Evolutionary conservation across 495 filamentous ascomycete species (phyloP), one percentile per base, ranked within the genome.

Genomic region (Aspergillus diversus): DNA sequence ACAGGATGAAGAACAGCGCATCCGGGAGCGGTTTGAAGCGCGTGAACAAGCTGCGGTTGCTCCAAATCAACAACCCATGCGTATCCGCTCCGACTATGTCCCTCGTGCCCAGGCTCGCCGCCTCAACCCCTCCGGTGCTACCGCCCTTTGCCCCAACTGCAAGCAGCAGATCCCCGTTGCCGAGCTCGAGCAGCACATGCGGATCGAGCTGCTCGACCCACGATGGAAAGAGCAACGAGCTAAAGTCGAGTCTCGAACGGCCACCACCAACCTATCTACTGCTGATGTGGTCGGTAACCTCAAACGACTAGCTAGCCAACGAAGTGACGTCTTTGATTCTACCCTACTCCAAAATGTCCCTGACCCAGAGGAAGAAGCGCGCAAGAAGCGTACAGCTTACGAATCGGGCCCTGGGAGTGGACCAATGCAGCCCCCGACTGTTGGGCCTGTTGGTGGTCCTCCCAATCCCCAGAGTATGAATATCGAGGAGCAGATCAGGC

Each of bases 181-280:
- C 66, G 95, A 98, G 75, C 81, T 97, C 69, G 92, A 94, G 33
- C 87, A 93, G 61, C 95, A 99, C 75, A 97, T 99, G 89, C 86
- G 90, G 70, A 97, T 97, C 72, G 95, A 99, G 74, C 84, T 98
- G 13, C 87, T 99, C 54, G 95, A 98, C 72, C 93, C 95, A 0
- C 86, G 89, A 37, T 99, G 96, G 95, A 95, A 96, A 75, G 92
- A 97, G 71, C 92, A 98, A 73, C 90, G 91, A 56, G 90, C 90
- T 62, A 96, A 96, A 70, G 86, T 90, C 12, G 92, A 96, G 27
- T 87, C 89, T 11, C 86, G 95, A 60, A 91, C 86, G 66, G 85
- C 92, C 7, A 93, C 92, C 0, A 97, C 93, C 33, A 97, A 97
- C 64, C 79, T 99, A 5, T 90, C 87, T 5, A 96, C 91, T 15